Conservation (phyloP, 2,329 filamentous ascomycete genomes). For the Colletotrichum lini region DNA sequence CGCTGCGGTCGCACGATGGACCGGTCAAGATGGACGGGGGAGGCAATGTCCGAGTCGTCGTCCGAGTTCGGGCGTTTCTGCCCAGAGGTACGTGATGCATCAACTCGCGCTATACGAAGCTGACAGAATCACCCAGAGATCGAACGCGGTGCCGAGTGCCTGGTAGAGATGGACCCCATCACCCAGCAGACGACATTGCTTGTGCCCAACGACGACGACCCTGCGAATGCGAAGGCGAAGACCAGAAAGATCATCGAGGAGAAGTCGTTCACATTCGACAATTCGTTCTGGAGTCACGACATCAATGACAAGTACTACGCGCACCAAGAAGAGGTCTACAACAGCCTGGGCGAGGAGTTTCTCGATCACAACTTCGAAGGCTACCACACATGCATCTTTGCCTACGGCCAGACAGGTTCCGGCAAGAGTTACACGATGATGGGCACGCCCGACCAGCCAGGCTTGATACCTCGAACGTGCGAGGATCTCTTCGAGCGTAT, state of each 20-base stretch:
- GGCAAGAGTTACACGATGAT: constrained; percentile 99
- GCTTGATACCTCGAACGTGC: constrained; percentile 94
- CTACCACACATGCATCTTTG: constrained; percentile 99
- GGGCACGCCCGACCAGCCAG: constrained; percentile 87
- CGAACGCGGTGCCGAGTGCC: constrained; percentile 83
- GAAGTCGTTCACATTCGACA: constrained; percentile 95
- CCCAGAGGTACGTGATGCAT: constrained; percentile 74
- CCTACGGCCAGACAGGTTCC: constrained; percentile 97
- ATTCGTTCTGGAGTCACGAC: constrained; percentile 97
- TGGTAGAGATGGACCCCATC: constrained; percentile 91
- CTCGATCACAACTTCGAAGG: constrained; percentile 99
- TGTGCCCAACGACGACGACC: constrained; percentile 72
- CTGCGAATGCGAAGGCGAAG: constrained; percentile 70
- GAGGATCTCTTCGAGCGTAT: constrained; percentile 97
- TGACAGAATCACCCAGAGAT: constrained; percentile 71
- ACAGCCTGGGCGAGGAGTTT: constrained; percentile 94
- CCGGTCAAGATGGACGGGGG: constrained; percentile 74
- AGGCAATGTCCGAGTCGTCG: constrained; percentile 87
- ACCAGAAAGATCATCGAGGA: constrained; percentile 85
- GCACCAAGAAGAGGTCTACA: constrained; percentile 93
- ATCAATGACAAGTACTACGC: constrained; percentile 87
- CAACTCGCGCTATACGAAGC: neutral
- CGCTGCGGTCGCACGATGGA: constrained; percentile 80
- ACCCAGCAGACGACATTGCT: constrained; percentile 88
- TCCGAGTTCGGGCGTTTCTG: constrained; percentile 84